phyloP scores from a whole-genome alignment of 1,284 basidiomycete species.

The Ceratobasidium sp. region DNA sequence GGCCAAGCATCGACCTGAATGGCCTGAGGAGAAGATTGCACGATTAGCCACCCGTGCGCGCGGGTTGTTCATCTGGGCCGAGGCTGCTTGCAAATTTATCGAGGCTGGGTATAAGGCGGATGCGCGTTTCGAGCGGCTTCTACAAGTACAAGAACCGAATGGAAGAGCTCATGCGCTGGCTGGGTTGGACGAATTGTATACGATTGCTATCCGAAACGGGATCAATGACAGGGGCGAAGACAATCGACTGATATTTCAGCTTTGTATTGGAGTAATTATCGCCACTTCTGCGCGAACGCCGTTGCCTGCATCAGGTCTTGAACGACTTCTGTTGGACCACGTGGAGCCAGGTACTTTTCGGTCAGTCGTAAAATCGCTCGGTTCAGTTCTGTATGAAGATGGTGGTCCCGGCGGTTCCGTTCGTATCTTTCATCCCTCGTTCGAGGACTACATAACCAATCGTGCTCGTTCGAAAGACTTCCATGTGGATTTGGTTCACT shows the following conservation, averaged over 20 bases:
- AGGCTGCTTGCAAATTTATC: constrained; percentile 11
- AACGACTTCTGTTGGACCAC: background rate
- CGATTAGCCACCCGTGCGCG: background rate
- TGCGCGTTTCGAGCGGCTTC: background rate
- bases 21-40: background rate
- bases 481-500: background rate
- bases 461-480: constrained; percentile 6
- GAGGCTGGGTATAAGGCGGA: background rate
- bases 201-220: background rate
- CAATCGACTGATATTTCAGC: background rate
- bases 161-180: background rate
- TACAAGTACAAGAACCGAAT: background rate
- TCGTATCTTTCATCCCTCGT: constrained; percentile 42
- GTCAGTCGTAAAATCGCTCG: background rate
- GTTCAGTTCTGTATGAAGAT: constrained; percentile 33
- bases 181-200: background rate
- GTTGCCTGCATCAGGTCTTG: background rate
- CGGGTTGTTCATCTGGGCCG: constrained; percentile 41
- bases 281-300: background rate
- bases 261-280: background rate
- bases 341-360: background rate
- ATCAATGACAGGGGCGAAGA: constrained; percentile 6
- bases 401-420: background rate
- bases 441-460: constrained; percentile 15
- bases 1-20: background rate